These are phyloP conservation scores for Spergularia azorica DNA, from an alignment of 179 eudicot genomes.

Conservation along the genomic window DNA sequence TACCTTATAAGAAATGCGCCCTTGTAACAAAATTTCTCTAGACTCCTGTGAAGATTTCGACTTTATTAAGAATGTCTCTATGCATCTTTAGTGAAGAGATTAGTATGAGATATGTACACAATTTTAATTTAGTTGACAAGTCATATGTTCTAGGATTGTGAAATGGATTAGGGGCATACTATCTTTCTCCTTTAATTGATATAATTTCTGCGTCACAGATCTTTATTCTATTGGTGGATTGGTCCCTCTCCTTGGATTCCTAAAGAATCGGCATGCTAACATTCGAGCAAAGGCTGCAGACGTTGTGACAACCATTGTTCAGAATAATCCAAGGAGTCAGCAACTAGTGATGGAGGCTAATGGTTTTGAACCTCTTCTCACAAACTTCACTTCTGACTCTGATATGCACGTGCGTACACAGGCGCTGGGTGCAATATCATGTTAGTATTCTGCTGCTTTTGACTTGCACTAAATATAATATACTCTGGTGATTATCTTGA, in stretches of 20 bases:
- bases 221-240: conserved; percentile 92
- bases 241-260: conserved; percentile 77
- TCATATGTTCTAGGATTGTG: not conserved
- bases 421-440: conserved; percentile 90
- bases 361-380: conserved; percentile 75
- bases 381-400: conserved; percentile 76
- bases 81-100: not conserved
- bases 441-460: conserved; percentile 44
- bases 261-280: conserved; percentile 73
- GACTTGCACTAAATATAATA: not conserved
- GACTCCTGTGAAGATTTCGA: not conserved
- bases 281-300: conserved; percentile 96
- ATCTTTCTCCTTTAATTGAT: not conserved
- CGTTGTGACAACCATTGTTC: conserved; percentile 85
- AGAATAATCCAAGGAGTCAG: conserved; percentile 90
- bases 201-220: conserved; percentile 44
- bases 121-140: not conserved
- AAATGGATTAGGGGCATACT: not conserved
- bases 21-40: not conserved
- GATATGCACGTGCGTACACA: conserved; percentile 72
- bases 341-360: conserved; percentile 90
- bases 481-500: not conserved
- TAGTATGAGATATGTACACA: not conserved
- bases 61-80: not conserved
- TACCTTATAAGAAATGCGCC: not conserved